Conservation (phyloP, 2,329 filamentous ascomycete genomes). For the Penicillium sp. region DNA sequence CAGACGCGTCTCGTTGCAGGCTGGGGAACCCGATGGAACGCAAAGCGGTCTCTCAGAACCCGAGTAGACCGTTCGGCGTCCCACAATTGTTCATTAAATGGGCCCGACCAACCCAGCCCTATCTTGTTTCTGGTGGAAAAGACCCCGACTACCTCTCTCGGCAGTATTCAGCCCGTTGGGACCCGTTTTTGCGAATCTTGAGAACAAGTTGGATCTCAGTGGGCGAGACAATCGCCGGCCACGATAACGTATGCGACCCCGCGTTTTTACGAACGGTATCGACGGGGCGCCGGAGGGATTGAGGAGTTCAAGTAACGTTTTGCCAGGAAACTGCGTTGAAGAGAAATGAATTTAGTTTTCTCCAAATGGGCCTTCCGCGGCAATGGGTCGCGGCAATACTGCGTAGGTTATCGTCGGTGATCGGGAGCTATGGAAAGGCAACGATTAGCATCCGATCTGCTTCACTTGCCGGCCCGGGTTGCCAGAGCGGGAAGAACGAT, state of each 20-base stretch:
- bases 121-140: background rate
- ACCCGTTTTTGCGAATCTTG: background rate
- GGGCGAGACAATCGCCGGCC: constrained; percentile 1
- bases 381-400: constrained; percentile 7
- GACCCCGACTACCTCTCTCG: background rate
- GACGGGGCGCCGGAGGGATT: background rate
- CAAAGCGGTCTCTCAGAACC: constrained; percentile 49
- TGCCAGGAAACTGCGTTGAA: background rate
- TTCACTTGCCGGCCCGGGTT: too few species aligned
- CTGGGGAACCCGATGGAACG: constrained; percentile 51
- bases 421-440: constrained; percentile 10
- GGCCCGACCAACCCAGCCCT: constrained; percentile 20
- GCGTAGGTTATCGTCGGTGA: constrained; percentile 6
- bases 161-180: background rate
- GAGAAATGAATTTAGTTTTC: background rate
- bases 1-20: constrained; percentile 26
- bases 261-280: constrained; percentile 7
- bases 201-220: background rate
- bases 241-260: constrained; percentile 12
- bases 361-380: background rate
- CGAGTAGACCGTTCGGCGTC: constrained; percentile 50
- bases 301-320: background rate
- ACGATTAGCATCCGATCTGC: constrained; percentile 14
- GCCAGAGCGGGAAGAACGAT: background rate
- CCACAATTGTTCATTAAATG: constrained; percentile 46